A percentile compares a stretch with the other conserved stretches of the same genome.
Conservation (phyloP, 805 yeast species). For the Myxozyma nipponensis region DNA sequence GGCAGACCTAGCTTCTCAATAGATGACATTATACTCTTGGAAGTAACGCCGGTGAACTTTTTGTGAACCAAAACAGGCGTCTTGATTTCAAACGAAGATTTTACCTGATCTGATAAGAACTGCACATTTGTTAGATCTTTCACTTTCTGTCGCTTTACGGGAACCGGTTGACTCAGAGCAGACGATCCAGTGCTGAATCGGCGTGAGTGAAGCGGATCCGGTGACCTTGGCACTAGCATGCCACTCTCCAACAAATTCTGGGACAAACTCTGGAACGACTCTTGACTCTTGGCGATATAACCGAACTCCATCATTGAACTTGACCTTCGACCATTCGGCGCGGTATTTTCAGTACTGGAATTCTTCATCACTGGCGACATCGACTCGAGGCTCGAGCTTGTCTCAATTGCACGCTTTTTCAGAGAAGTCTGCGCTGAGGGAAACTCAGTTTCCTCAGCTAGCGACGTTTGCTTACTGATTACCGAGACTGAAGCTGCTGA, state of each 20-base stretch:
- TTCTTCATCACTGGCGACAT: not conserved
- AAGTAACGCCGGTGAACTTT: not conserved
- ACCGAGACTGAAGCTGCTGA: not conserved
- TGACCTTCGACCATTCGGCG: not conserved
- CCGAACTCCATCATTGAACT: constrained; percentile 3
- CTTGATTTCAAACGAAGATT: not conserved
- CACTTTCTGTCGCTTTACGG: not conserved
- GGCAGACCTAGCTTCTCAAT: constrained; percentile 49
- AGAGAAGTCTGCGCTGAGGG: not conserved
- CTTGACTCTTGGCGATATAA: not conserved
- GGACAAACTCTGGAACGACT: not conserved
- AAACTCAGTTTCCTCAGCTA: not conserved
- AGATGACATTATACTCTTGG: constrained; percentile 43
- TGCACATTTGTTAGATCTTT: too few relatives aligned
- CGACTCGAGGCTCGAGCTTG: not conserved
- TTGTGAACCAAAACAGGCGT: not conserved
- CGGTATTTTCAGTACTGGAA: not conserved
- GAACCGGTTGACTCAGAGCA: not conserved
- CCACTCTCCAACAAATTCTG: too few relatives aligned
- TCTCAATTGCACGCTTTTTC: not conserved
- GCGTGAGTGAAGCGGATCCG: not conserved
- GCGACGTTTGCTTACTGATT: not conserved
- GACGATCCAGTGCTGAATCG: not conserved
- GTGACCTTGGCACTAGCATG: too few relatives aligned
- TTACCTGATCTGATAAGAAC: not conserved